A percentile compares a stretch with the other conserved stretches of the same genome.
Conservation (phyloP, 331 rosid genomes). For the Malus hybrid region DNA sequence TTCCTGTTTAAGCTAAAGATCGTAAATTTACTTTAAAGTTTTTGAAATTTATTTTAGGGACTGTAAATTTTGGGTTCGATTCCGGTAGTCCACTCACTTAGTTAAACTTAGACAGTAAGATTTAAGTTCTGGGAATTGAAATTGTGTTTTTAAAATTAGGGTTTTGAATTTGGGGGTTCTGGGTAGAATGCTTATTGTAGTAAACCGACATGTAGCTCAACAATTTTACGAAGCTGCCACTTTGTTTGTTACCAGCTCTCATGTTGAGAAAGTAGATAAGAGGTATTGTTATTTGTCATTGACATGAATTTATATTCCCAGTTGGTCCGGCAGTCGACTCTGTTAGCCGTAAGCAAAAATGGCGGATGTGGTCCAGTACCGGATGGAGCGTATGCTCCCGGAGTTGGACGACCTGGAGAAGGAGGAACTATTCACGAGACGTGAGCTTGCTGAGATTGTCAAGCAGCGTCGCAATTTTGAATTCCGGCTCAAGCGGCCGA, state of each 20-base stretch:
- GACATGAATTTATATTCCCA: neutral
- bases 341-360: conserved; percentile 13
- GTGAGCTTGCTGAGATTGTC: conserved; percentile 68
- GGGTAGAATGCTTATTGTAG: neutral
- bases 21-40: neutral
- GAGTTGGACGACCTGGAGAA: conserved; percentile 79
- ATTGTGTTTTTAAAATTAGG: neutral
- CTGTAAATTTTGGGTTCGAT: too few relatives aligned
- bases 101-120: too few relatives aligned
- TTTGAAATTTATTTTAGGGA: too few relatives aligned
- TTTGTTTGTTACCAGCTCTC: neutral
- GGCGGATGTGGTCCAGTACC: conserved; percentile 90
- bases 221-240: too few relatives aligned
- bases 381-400: conserved; percentile 72
- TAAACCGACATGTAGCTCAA: neutral
- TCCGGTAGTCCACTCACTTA: too few relatives aligned
- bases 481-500: conserved; percentile 72
- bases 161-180: neutral
- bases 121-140: neutral
- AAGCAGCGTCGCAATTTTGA: conserved; percentile 81
- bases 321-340: neutral
- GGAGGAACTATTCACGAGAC: conserved; percentile 56
- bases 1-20: neutral
- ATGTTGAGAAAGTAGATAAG: neutral
- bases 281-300: neutral